Percentiles rank a stretch among this genome's conserved stretches.
Evolutionary conservation across 176 grass and related monocot species (phyloP).

Genomic region (Cenchrus purpureus): DNA sequence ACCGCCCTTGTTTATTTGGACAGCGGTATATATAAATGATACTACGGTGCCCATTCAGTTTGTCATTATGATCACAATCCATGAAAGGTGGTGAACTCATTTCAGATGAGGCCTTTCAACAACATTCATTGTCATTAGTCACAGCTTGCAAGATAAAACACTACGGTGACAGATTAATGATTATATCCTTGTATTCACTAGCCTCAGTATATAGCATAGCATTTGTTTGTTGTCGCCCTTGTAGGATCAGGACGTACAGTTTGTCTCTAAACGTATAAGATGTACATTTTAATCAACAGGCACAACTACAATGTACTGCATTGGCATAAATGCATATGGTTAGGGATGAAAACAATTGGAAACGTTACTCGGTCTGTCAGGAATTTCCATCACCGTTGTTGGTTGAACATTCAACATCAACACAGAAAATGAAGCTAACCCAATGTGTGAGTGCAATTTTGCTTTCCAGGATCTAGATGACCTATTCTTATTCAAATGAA

Average conservation of each 20-base stretch:
- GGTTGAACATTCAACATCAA: slow-evolving; percentile 28
- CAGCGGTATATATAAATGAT: background rate
- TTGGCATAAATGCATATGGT: slow-evolving; percentile 3
- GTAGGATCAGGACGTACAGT: background rate
- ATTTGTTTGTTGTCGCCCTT: background rate
- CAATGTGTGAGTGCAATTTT: background rate
- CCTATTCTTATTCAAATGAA: slow-evolving; percentile 5
- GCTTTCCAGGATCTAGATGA: background rate
- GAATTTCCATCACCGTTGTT: background rate
- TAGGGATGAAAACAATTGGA: too few species aligned
- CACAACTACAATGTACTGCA: background rate
- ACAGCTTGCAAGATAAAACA: background rate
- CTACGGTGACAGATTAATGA: background rate
- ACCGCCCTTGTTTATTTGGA: background rate
- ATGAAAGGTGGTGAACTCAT: background rate
- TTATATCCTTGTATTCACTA: slow-evolving; percentile 20
- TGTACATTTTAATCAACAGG: slow-evolving; percentile 7
- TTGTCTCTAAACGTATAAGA: background rate
- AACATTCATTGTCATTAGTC: background rate
- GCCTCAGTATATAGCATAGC: background rate
- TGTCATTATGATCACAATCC: background rate
- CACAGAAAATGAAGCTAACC: slow-evolving; percentile 18
- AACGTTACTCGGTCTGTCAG: too few species aligned
- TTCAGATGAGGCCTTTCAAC: background rate
- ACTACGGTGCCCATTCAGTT: background rate